Percentiles rank a stretch among this genome's conserved stretches.
Evolutionary conservation across 2,329 filamentous ascomycete genomes (phyloP).

Genomic region (Exophiala oligosperma): DNA sequence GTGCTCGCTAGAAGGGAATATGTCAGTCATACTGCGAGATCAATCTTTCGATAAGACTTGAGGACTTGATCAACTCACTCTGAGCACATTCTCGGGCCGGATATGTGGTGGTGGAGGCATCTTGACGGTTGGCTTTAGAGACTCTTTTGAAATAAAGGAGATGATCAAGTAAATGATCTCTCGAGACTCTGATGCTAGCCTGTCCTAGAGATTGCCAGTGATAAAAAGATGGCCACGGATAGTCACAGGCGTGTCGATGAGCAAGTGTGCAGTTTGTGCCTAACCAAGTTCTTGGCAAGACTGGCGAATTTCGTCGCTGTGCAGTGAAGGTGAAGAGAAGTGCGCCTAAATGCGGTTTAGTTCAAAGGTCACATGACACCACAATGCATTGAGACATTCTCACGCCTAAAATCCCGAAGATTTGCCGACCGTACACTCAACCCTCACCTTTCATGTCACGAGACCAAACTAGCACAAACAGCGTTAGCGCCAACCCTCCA

Average conservation of each 20-base stretch:
- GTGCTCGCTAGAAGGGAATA: conserved; percentile 64
- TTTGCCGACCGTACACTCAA: not conserved
- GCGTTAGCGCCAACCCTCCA: not conserved
- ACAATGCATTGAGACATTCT: not conserved
- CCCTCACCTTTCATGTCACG: not conserved
- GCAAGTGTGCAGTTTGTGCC: not conserved
- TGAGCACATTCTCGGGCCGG: conserved; percentile 98
- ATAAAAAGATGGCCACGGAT: conserved; percentile 1
- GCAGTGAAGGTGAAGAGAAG: too few relatives aligned
- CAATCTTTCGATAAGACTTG: conserved; percentile 8
- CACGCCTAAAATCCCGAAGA: not conserved
- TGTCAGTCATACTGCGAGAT: conserved; percentile 21
- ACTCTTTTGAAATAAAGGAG: conserved; percentile 14
- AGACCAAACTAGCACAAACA: not conserved
- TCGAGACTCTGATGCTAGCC: conserved; percentile 27
- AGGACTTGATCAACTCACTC: conserved; percentile 49
- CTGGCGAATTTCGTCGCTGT: not conserved
- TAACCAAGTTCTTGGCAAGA: not conserved
- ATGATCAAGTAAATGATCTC: conserved; percentile 29
- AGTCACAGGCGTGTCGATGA: not conserved
- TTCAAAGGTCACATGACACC: not conserved
- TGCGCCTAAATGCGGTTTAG: not conserved
- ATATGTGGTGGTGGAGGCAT: conserved; percentile 96
- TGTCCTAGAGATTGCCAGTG: conserved; percentile 28
- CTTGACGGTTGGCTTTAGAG: conserved; percentile 35